Conservation (phyloP, 2,329 filamentous ascomycete species). For the Neocatenulostroma microsporum region DNA sequence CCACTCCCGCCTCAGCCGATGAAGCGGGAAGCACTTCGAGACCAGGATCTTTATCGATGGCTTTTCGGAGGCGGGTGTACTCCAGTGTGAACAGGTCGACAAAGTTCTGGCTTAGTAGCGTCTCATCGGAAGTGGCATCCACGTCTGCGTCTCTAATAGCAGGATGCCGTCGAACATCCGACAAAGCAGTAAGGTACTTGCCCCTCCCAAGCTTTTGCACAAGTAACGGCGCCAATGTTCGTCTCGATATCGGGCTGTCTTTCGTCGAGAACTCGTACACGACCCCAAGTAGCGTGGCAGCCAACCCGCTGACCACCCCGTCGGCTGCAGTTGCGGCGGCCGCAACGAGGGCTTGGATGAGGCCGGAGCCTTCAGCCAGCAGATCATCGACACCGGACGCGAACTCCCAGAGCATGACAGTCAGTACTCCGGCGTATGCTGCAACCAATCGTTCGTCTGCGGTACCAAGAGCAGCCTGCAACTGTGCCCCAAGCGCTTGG, state of each 20-base stretch:
- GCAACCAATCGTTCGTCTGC: conserved; percentile 73
- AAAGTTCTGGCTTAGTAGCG: conserved; percentile 66
- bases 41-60: conserved; percentile 84
- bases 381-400: conserved; percentile 88
- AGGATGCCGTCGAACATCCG: conserved; percentile 67
- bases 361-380: conserved; percentile 79
- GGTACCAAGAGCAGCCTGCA: conserved; percentile 63
- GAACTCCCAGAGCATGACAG: conserved; percentile 87
- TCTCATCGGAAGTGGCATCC: conserved; percentile 10
- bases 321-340: conserved; percentile 52
- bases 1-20: conserved; percentile 83
- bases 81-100: conserved; percentile 95
- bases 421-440: conserved; percentile 82
- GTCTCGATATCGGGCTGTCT: conserved; percentile 80
- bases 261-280: conserved; percentile 97
- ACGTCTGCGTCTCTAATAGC: conserved; percentile 86
- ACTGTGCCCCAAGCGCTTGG: conserved; percentile 75
- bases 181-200: conserved; percentile 75
- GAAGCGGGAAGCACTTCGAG: conserved; percentile 74
- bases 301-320: conserved; percentile 52
- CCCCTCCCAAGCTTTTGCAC: conserved; percentile 72
- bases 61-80: conserved; percentile 73
- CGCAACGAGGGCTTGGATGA: conserved; percentile 49
- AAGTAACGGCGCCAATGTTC: conserved; percentile 72
- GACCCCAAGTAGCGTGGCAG: conserved; percentile 74